These are phyloP conservation scores for Xanthoconium separans DNA, from an alignment of 1,284 basidiomycete species.

Conservation along the genomic window DNA sequence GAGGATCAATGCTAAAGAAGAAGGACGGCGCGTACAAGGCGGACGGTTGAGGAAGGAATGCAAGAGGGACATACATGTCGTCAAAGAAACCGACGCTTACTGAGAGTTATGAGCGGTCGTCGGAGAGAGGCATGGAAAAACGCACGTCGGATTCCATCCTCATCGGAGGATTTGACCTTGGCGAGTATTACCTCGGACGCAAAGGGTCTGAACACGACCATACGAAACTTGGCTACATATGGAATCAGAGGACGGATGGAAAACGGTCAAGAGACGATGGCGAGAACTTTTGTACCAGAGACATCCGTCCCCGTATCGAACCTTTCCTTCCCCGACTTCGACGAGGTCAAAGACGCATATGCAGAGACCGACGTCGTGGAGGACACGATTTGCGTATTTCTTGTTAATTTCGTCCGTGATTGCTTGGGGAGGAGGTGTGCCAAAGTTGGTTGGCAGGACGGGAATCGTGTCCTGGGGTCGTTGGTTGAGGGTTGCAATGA, in stretches of 20 bases:
- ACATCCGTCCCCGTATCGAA: slow-evolving; percentile 93
- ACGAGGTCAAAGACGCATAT: slow-evolving; percentile 87
- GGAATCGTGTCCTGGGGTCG: slow-evolving; percentile 68
- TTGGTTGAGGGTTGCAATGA: neutral
- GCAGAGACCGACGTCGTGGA: slow-evolving; percentile 92
- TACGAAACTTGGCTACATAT: slow-evolving; percentile 75
- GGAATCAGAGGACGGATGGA: slow-evolving; percentile 6
- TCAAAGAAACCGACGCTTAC: slow-evolving; percentile 94
- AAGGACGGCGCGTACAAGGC: slow-evolving; percentile 59
- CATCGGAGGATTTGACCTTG: slow-evolving; percentile 82
- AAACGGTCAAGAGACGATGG: neutral
- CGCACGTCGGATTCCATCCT: slow-evolving; percentile 81
- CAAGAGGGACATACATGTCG: slow-evolving; percentile 80
- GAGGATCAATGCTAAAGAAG: neutral
- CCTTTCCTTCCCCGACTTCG: slow-evolving; percentile 86
- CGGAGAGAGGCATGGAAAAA: slow-evolving; percentile 6
- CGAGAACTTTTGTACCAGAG: slow-evolving; percentile 88
- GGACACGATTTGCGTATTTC: slow-evolving; percentile 91
- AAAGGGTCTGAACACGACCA: slow-evolving; percentile 93
- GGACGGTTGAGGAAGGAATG: slow-evolving; percentile 73
- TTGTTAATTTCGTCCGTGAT: slow-evolving; percentile 82
- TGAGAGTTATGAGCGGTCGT: slow-evolving; percentile 31
- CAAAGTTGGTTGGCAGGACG: slow-evolving; percentile 76
- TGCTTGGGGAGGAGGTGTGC: slow-evolving; percentile 66
- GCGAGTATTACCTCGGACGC: slow-evolving; percentile 87